Conservation (phyloP, 371 early-diverging fungal species). For the Parasitella parasitica region DNA sequence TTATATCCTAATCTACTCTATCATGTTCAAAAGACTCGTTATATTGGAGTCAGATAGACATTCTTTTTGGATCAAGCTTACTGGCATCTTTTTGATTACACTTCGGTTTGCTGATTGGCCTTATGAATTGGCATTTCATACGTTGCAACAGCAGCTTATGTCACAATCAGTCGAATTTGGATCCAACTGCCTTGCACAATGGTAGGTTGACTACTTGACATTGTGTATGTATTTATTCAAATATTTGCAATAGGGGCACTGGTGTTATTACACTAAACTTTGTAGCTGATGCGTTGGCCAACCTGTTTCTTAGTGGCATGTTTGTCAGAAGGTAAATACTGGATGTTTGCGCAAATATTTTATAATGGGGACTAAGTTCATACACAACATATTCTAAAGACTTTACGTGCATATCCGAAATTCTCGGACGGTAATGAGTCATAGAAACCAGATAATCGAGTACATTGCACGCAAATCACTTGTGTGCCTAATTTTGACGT, state of each 20-base stretch:
- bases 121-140: conserved; percentile 38
- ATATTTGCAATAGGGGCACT: conserved; percentile 29
- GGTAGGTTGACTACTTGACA: conserved; percentile 8
- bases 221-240: no score
- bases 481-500: conserved; percentile 36
- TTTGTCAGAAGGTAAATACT: conserved; percentile 39
- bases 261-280: conserved; percentile 51
- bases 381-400: conserved; percentile 6
- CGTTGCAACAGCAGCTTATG: conserved; percentile 26
- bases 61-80: conserved; percentile 34
- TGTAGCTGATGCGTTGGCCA: conserved; percentile 39
- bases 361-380: no score
- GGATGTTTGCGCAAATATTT: neutral
- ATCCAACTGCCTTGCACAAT: conserved; percentile 34
- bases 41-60: conserved; percentile 37
- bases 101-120: conserved; percentile 51
- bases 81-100: conserved; percentile 31
- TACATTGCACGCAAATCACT: conserved; percentile 49
- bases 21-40: conserved; percentile 43
- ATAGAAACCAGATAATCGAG: conserved; percentile 38
- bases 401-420: conserved; percentile 36
- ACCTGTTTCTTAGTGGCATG: conserved; percentile 48
- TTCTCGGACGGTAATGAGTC: conserved; percentile 34
- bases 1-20: conserved; percentile 34
- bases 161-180: conserved; percentile 24